Base-by-base conservation (phyloP, 208 protist species). In the Trypanosomatidae sp. region DNA sequence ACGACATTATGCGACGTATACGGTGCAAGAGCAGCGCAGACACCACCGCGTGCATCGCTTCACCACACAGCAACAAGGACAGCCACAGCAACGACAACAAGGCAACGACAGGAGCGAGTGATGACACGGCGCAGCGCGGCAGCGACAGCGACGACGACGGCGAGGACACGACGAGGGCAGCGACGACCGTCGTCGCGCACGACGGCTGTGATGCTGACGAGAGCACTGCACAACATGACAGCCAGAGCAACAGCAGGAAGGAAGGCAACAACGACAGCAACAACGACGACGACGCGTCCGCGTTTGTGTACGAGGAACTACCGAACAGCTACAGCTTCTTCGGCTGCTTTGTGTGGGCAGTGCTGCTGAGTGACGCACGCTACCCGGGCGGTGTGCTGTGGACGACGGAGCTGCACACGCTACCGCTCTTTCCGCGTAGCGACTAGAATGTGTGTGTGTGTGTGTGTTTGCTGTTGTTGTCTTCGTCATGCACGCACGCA, bases 281-380 rank as follows among this genome's bases (percentile, higher is more conserved):
- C 13, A 33, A 33, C 10, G 10, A 13, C 4, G 20, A n/a, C 2
- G 4, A 7, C 20, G 33, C 16, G 20, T 2, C 78, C 2, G 41
- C 64, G 22, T 83, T 75, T 55, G 59, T 69, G 32, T 92, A 92
- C 61, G 75, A 92, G 55, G 83, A 92, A 53, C 78, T 59, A 20
- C 42, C 68, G 21, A 50, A 81, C 39, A 87, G 78, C 53, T 88
- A 92, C 53, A 56, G 72, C 48, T 92, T 92, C 49, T 92, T 92
- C 43, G 83, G 69, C 3, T 77, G 77, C 0, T 92, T 87, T 60
- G 52, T 88, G 40, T 92, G 83, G 78, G 43, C 71, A 0, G 80
- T 66, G 5, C 25, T 88, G 35, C 30, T 92, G 30, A 60, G 49
- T 18, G 71, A 83, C 18, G 74, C 61, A 1, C 58, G 42, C 0